Evolutionary conservation across 1,284 basidiomycete species (phyloP), one percentile per base, ranked within the genome.

Genomic region (Rhodotorula mucilaginosa): DNA sequence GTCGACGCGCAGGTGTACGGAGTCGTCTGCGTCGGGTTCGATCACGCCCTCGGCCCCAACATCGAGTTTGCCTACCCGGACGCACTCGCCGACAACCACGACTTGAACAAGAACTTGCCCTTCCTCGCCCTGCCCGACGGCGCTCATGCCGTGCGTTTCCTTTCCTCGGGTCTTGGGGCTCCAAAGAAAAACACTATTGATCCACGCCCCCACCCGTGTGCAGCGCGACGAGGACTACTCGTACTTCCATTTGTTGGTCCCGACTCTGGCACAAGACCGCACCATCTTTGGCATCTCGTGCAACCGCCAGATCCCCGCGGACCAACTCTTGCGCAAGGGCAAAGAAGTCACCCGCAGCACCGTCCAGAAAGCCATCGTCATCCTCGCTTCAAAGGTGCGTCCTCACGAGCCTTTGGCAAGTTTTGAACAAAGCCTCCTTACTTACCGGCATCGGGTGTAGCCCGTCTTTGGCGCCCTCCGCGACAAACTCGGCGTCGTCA

Each of bases 61-160:
- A 90, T 97, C 72, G 93, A 97, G 81, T 97, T 90, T 68, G 80
- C 82, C 10, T 82, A 83, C 75, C 85, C 85, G 8, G 74, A 80
- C 83, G 85, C 86, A 2, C 85, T 95, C 57, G 88, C 89, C 72
- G 86, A 90, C 48, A 89, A 96, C 78, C 89, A 92, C 73, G 90
- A 91, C 78, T 85, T 96, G 60, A 83, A 85, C 52, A 89, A 89
- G 79, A 88, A 93, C 57, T 84, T 99, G 26, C 96, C 96, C 0
- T 99, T 99, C 83, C 86, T 99, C n/a, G 97, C 96, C 0, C 86
- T 99, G 29, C 96, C 96, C 0, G 97, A 99, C 79, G 96, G 96
- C 44, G 94, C 95, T 19, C 96, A 99, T 82, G 82, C 98, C 75
- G 92, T 94, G 78, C 74, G 84, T 12, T 13, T 47, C 6, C 16